Evolutionary conservation across 306 rosid species (phyloP), one percentile per base, ranked within the genome.

Genomic region (Albizia julibrissin): DNA sequence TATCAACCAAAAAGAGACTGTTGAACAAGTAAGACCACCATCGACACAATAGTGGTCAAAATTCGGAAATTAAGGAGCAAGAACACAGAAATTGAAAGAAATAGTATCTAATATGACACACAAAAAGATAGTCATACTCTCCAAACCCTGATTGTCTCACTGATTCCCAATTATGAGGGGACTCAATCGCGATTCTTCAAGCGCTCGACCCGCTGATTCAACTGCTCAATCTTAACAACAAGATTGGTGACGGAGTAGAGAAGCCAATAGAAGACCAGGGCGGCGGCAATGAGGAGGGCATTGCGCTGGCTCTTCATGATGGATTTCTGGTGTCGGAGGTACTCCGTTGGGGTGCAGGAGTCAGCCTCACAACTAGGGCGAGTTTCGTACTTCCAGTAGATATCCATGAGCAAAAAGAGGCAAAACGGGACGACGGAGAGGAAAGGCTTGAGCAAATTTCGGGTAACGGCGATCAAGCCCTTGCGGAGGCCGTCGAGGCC

Each of bases 271-370:
- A 96, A 96, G 64, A 92, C 59, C 72, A 96, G 80, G 0, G 99
- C 99, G 4, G 92, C 75, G 13, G 93, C 99, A 87, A 96, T 96
- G 80, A 96, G 87, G 50, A 96, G 98, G 3, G 97, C 99, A 82
- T 96, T 96, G 58, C 99, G 94, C 76, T 96, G 98, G 84, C 99
- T 96, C 94, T 96, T 96, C 94, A 96, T 96, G 82, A 96, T 91
- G 5, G 99, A 96, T 37, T 96, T 96, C 92, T 94, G 95, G 87
- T 96, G 99, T 37, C 99, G 97, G 54, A 96, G 92, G 69, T 77
- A 69, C 83, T 96, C 99, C 14, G 98, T 59, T 0, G 98, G 98
- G 0, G 97, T 91, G 77, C 99, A 96, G 0, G 97, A 85, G 3
- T 94, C 98, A 0, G 76, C 87, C 49, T 89, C 92, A 73, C 99